Base-by-base conservation (phyloP, 805 yeast genomes). In the Metschnikowia cubensis region DNA sequence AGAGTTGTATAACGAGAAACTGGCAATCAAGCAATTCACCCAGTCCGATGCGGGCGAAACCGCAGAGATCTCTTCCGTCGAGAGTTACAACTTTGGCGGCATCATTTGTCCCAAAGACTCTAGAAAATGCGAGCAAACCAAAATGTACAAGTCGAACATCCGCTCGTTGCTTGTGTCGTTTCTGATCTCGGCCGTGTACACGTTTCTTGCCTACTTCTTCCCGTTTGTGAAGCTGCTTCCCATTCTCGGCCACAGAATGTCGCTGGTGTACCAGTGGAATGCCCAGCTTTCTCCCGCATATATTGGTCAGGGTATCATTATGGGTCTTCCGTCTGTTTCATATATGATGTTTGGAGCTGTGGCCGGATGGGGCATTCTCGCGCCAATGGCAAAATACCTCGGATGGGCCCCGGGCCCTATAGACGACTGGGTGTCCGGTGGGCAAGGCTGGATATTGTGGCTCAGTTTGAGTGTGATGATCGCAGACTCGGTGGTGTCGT, bases 401-500 rank as follows among this genome's bases (percentile, higher is more conserved):
- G 86, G 83, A 3, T 94, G 98, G 97, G 96, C 96, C 0, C 84
- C 90, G 0, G 96, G 96, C 0, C 84, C 83, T 2, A 81, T 89
- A 1, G 94, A 87, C 62, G 96, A 90, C 68, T 94, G 97, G 97
- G 84, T 87, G 59, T 77, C 80, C 22, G 98, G 98, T 3, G 87
- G 91, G 0, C 97, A 92, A 63, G 99, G 98, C 6, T 92, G 99
- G 99, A 89, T 94, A 49, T 74, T 92, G 64, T 92, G 99, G 99
- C 75, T 90, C 48, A 84, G 95, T 64, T 76, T 92, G 57, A 84
- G 97, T 21, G 89, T 91, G 45, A 92, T 92, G 99, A 89, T 92
- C 17, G 84, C 89, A 45, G 99, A 92, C 63, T 87, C 96, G 7
- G 73, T 89, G 3, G 88, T 91, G 3, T 85, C 96, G 1, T 87